A percentile compares a stretch with the other conserved stretches of the same genome.
Conservation (phyloP, 2,329 filamentous ascomycete genomes). For the Periconia digitata region DNA sequence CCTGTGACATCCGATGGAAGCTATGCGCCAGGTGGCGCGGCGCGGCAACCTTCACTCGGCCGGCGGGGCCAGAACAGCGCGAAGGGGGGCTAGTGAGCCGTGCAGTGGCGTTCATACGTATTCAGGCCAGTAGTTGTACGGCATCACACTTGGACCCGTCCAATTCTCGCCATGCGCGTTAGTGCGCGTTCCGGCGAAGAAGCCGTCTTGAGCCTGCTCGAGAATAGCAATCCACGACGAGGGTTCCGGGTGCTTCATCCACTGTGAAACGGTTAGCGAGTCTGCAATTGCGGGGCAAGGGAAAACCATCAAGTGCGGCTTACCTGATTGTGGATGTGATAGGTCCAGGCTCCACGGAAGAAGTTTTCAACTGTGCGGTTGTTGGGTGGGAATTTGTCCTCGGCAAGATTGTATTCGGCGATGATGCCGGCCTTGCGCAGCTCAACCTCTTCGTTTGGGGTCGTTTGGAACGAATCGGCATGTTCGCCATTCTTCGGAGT, state of each 20-base stretch:
- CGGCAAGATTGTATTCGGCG: slow-evolving; percentile 49
- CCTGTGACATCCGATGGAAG: background rate
- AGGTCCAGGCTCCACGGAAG: slow-evolving; percentile 59
- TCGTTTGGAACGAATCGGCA: slow-evolving; percentile 44
- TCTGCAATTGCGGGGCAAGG: background rate
- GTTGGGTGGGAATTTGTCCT: slow-evolving; percentile 58
- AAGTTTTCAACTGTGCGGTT: slow-evolving; percentile 60
- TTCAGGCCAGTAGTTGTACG: slow-evolving; percentile 56
- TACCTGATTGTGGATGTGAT: slow-evolving; percentile 61
- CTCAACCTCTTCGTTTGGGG: slow-evolving; percentile 43
- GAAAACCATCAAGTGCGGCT: slow-evolving; percentile 22
- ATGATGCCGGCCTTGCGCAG: slow-evolving; percentile 45
- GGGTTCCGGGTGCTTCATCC: slow-evolving; percentile 58
- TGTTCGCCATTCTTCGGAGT: slow-evolving; percentile 25
- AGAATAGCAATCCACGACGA: slow-evolving; percentile 59
- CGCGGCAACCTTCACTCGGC: slow-evolving; percentile 13
- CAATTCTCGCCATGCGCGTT: slow-evolving; percentile 59
- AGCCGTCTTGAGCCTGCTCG: slow-evolving; percentile 57
- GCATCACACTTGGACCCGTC: slow-evolving; percentile 50
- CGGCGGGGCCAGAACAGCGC: slow-evolving; percentile 2
- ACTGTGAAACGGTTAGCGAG: slow-evolving; percentile 43
- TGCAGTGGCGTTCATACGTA: slow-evolving; percentile 42
- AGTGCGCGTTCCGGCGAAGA: slow-evolving; percentile 52
- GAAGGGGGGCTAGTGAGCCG: slow-evolving; percentile 9
- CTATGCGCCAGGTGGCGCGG: slow-evolving; percentile 7